Evolutionary conservation across 768 basidiomycete species (phyloP).

Genomic region (Harrya chromipes): DNA sequence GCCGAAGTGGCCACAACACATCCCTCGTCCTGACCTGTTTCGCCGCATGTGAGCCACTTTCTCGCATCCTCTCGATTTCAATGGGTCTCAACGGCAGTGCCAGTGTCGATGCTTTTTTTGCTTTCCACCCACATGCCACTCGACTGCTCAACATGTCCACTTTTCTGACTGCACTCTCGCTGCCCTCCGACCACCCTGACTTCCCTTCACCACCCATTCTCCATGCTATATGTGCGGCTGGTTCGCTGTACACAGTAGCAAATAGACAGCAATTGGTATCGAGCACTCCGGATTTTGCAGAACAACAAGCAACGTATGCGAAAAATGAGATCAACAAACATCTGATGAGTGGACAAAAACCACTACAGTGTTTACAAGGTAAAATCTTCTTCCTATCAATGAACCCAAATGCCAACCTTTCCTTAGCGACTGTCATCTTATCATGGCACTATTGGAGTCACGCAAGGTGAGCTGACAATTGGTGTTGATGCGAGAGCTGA

Average conservation of each 20-base stretch:
- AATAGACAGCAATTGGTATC: constrained; percentile 19
- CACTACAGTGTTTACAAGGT: constrained; percentile 66
- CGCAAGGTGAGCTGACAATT: constrained; percentile 47
- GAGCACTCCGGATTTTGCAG: constrained; percentile 47
- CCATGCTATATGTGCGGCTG: constrained; percentile 85
- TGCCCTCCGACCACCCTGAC: constrained; percentile 65
- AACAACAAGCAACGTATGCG: constrained; percentile 57
- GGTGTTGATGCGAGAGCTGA: neutral
- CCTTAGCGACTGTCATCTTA: constrained; percentile 56
- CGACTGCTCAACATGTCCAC: constrained; percentile 65
- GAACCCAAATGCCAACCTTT: neutral
- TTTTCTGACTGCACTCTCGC: constrained; percentile 60
- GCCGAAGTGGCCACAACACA: constrained; percentile 52
- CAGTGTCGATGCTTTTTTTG: constrained; percentile 78
- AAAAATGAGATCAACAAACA: constrained; percentile 47
- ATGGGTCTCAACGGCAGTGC: neutral
- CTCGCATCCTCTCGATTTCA: neutral
- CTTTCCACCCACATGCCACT: constrained; percentile 68
- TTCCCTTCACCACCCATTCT: constrained; percentile 72
- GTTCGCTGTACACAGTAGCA: constrained; percentile 71
- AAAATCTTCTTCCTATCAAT: constrained; percentile 2
- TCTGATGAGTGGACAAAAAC: constrained; percentile 49
- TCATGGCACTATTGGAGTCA: constrained; percentile 76
- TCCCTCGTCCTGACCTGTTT: constrained; percentile 61
- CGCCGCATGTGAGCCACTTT: constrained; percentile 56